phyloP scores from a whole-genome alignment of 2,329 filamentous ascomycete genomes.

The Ophiosphaerella narmari region DNA sequence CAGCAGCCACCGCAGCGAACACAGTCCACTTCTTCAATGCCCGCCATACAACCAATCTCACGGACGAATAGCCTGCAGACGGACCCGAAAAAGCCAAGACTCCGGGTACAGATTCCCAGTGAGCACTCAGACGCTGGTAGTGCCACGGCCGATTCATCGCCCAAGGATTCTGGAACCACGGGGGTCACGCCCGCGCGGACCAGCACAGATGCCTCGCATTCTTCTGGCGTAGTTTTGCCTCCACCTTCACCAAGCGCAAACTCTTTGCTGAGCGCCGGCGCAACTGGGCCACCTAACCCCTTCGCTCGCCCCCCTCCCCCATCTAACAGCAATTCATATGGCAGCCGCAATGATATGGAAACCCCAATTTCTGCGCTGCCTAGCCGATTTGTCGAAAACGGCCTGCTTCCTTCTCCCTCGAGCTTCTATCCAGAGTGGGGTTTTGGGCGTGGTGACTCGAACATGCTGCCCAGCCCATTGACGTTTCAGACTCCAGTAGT shows the following conservation, averaged over 20 bases:
- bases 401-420: conserved; percentile 86
- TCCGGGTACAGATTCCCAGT: conserved; percentile 94
- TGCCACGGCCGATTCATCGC: conserved; percentile 72
- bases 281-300: conserved; percentile 89
- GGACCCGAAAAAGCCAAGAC: conserved; percentile 73
- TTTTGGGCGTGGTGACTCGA: conserved; percentile 71
- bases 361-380: conserved; percentile 94
- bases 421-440: conserved; percentile 94
- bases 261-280: conserved; percentile 84
- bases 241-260: conserved; percentile 90
- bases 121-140: conserved; percentile 81
- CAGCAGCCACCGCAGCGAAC: conserved; percentile 54
- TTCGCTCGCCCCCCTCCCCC: conserved; percentile 88
- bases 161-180: conserved; percentile 64
- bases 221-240: conserved; percentile 77
- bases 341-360: conserved; percentile 55
- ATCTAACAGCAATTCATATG: conserved; percentile 55
- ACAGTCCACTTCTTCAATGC: conserved; percentile 64
- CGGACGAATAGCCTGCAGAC: conserved; percentile 71
- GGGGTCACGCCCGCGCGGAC: conserved; percentile 61
- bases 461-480: conserved; percentile 87
- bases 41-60: conserved; percentile 74
- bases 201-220: conserved; percentile 61
- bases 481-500: conserved; percentile 83
- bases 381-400: conserved; percentile 85